A percentile compares a stretch with the other conserved stretches of the same genome.
Conservation (phyloP, 331 rosid genomes). For the Prunus yedoensis region DNA sequence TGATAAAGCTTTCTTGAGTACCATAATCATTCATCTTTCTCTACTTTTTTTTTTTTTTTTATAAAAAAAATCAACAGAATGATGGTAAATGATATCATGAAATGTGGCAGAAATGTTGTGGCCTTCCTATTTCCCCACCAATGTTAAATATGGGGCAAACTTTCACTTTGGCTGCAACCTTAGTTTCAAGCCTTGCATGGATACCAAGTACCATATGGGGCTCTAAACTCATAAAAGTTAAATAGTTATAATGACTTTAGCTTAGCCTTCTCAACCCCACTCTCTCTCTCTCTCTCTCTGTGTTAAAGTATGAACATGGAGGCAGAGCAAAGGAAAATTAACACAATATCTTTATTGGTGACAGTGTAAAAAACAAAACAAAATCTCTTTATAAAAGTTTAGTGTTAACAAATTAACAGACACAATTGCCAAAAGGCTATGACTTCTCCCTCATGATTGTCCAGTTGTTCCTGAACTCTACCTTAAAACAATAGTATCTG, state of each 20-base stretch:
- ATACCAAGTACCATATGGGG: background rate
- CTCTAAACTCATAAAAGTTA: background rate
- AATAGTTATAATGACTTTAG: conserved; percentile 1
- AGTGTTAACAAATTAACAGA: background rate
- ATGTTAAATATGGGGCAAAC: too few relatives aligned
- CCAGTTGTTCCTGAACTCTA: background rate
- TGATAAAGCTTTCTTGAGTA: conserved; percentile 27
- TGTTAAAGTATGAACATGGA: background rate
- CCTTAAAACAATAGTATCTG: background rate
- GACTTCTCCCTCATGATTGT: background rate
- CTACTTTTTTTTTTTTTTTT: background rate
- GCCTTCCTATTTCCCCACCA: background rate
- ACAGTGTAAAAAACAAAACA: background rate
- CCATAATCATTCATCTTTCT: conserved; percentile 36
- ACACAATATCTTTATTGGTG: conserved; percentile 15
- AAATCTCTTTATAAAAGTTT: background rate
- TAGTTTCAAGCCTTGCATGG: too few relatives aligned
- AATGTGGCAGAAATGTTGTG: background rate
- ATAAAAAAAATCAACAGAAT: conserved; percentile 7
- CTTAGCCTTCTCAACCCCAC: background rate
- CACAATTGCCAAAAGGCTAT: conserved; percentile 2
- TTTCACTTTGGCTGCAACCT: too few relatives aligned
- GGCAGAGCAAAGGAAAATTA: conserved; percentile 9
- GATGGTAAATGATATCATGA: conserved; percentile 10
- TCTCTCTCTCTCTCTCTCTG: background rate